phyloP scores from a whole-genome alignment of 371 early-diverging fungal genomes.

The Encephalitozoon cuniculi region DNA sequence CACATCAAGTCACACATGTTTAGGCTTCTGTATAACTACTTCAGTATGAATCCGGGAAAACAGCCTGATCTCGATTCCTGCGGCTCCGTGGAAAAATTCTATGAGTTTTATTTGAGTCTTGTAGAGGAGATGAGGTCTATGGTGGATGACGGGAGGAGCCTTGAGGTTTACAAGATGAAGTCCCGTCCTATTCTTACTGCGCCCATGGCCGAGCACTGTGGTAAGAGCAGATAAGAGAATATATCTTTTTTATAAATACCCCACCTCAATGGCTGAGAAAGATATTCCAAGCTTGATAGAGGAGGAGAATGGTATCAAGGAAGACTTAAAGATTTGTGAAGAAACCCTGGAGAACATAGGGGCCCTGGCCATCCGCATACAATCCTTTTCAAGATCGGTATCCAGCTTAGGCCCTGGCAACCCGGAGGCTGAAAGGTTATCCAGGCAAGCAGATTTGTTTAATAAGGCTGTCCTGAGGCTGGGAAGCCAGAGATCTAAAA shows the following conservation, averaged over 20 bases:
- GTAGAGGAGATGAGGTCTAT: neutral
- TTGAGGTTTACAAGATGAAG: neutral
- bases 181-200: neutral
- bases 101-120: neutral
- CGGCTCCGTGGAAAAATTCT: constrained; percentile 8
- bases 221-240: neutral
- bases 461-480: constrained; percentile 8
- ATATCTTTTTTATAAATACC: neutral
- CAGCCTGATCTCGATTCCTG: constrained; percentile 26
- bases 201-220: neutral
- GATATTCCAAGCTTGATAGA: constrained; percentile 16
- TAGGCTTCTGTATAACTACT: constrained; percentile 28
- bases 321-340: constrained; percentile 27
- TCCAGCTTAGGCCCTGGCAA: neutral
- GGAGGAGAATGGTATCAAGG: constrained; percentile 25
- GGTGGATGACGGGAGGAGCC: no score
- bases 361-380: constrained; percentile 29
- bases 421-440: neutral
- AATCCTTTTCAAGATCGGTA: constrained; percentile 35
- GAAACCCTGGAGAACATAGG: constrained; percentile 28
- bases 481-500: neutral
- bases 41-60: neutral
- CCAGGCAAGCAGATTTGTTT: constrained; percentile 8
- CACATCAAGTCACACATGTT: constrained; percentile 48
- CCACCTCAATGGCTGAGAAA: neutral